Evolutionary conservation across 306 rosid species (phyloP), one percentile per base, ranked within the genome.

Genomic region (Sindora glabra): DNA sequence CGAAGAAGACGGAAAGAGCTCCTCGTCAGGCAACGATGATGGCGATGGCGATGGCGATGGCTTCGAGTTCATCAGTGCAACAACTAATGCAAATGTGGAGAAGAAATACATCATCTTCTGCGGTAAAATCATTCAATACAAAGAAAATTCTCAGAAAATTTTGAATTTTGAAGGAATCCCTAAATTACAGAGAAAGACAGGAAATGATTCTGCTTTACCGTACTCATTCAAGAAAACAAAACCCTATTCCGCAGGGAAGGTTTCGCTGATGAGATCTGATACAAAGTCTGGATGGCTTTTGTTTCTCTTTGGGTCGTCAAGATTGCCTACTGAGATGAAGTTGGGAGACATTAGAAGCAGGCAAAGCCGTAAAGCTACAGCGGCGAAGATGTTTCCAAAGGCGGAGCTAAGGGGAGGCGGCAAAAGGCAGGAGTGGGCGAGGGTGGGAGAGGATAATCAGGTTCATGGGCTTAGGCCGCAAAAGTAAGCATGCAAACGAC

Each of bases 241-340:
- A 8, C 24, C 71, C 30, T 21, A 51, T 5, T 23, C 61, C 0
- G 8, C 29, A 1, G 52, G 45, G 49, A 57, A 68, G 49, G 81
- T 59, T 11, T 36, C 79, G 11, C n/a, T 65, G 10, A 12, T 70
- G 5, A 27, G 67, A 18, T 51, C 72, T 5, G 27, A 56, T 1
- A 21, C 42, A 30, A 74, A 72, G 50, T 69, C 84, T 14, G 59
- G 68, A 19, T 79, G 82, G 85, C 53, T 47, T 62, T 18, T 75
- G 61, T 61, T 56, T 5, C 6, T 73, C 69, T 82, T 82, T 37
- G 82, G 82, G 13, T 56, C 71, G 57, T 37, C 60, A 21, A 52
- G 50, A 54, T 21, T 72, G 33, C 81, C 81, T 1, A 34, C 67
- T 9, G 80, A 82, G 75, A 75, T 78, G 84, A 73, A 65, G 56